Evolutionary conservation across 768 basidiomycete species (phyloP), one percentile per base, ranked within the genome.

Genomic region (Boletus reticulatus): DNA sequence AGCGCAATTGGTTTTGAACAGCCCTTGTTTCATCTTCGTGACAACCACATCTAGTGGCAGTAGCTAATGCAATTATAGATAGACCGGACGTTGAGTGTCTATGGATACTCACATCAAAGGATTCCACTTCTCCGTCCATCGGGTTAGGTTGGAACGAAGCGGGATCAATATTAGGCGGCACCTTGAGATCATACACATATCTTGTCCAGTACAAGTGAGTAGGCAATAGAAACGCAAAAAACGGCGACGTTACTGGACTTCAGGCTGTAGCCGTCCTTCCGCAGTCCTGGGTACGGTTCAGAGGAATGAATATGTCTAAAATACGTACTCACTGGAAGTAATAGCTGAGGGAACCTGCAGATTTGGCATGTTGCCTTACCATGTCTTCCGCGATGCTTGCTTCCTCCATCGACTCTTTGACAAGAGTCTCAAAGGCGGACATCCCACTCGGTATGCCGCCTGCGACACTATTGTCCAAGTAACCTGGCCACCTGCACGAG

Each of bases 1-100:
- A 5, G 88, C 93, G 62, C 93, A 97, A 65, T 99, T 98, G 1
- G 92, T 81, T 72, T 99, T 99, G 80, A 99, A 98, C 24, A 86
- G 70, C 0, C 87, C 86, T 9, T 73, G 70, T 31, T 80, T 82
- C 74, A 98, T 83, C 49, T 80, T 83, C 38, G 74, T 55, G 7
- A 89, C 74, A 17, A 95, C 80, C 31, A 82, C 78, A 1, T 80
- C 76, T 41, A 93, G 73, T 3, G 82, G 70, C 42, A 93, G 75
- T 22, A 96, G 76, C 92, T 95, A 54, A 43, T 29, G 13, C 8
- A 8, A 37, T 49, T 6, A 38, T 52, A 19, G 17, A 29, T 52
- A 16, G 20, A n/a, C 27, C 6, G 6, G n/a, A 27, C 37, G 42
- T 20, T 24, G 16, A 24, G 4, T 49, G 20, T 41, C 22, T n/a